A percentile compares a stretch with the other conserved stretches of the same genome.
Conservation (phyloP, 176 grass and related monocot genomes). For the Oryza meyeriana region DNA sequence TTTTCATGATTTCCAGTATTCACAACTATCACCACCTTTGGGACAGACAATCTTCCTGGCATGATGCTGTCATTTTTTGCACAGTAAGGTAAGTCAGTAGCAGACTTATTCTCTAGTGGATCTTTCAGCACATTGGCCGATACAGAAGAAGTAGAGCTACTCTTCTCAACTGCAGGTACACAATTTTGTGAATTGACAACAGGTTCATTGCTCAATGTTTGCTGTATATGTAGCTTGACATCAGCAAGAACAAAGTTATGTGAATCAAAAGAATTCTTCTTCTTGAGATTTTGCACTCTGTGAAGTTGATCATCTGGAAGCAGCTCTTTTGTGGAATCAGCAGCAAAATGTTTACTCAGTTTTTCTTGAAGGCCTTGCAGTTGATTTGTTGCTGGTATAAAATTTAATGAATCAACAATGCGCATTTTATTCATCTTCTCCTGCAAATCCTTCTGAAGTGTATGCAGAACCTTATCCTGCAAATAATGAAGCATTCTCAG, state of each 20-base stretch:
- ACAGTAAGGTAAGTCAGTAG: constrained; percentile 30
- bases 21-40: constrained; percentile 64
- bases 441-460: constrained; percentile 56
- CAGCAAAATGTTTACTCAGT: constrained; percentile 21
- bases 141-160: constrained; percentile 54
- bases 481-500: constrained; percentile 19
- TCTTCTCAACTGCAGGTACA: constrained; percentile 47
- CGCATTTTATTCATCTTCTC: constrained; percentile 54
- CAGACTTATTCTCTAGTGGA: constrained; percentile 37
- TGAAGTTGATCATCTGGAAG: constrained; percentile 23
- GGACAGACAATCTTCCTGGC: constrained; percentile 27
- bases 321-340: constrained; percentile 17
- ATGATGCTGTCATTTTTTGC: constrained; percentile 36
- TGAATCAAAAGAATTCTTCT: constrained; percentile 32
- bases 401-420: constrained; percentile 50
- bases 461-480: constrained; percentile 42
- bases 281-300: constrained; percentile 9
- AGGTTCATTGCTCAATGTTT: constrained; percentile 26
- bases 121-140: constrained; percentile 51
- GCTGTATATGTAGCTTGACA: constrained; percentile 8
- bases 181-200: constrained; percentile 38
- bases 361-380: constrained; percentile 22
- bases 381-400: constrained; percentile 39
- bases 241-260: constrained; percentile 30
- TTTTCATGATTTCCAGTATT: constrained; percentile 83